Conservation (phyloP, 768 basidiomycete species). For the Lentinula aciculospora region DNA sequence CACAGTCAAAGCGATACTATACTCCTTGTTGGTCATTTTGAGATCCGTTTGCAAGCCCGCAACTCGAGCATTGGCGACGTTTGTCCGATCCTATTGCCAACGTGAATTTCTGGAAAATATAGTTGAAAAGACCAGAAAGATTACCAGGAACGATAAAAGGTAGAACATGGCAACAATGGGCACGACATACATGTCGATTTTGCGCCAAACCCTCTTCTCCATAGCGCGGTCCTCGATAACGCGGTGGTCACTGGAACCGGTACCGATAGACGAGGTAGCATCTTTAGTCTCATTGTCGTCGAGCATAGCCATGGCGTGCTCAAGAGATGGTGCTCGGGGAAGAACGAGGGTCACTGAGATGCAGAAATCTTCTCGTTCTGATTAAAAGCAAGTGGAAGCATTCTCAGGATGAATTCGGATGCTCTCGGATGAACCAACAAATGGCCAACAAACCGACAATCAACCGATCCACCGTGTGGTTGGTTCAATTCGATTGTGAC, state of each 20-base stretch:
- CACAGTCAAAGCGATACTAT: conserved; percentile 43
- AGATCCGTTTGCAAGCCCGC: conserved; percentile 55
- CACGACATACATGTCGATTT: conserved; percentile 31
- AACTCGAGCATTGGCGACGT: conserved; percentile 55
- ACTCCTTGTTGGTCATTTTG: conserved; percentile 42
- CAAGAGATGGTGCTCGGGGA: neutral
- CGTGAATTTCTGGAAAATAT: neutral
- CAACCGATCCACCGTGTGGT: neutral
- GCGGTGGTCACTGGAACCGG: neutral
- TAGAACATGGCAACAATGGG: conserved; percentile 31
- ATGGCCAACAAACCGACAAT: neutral
- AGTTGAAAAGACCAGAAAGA: neutral
- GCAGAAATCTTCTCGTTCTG: neutral
- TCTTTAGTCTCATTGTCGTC: neutral
- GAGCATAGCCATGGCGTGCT: neutral
- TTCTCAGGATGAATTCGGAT: neutral
- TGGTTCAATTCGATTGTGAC: neutral
- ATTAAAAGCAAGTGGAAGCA: neutral
- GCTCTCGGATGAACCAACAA: no score
- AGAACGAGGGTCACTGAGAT: neutral
- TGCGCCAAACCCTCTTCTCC: conserved; percentile 25
- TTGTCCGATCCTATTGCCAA: conserved; percentile 39
- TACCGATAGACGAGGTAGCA: neutral
- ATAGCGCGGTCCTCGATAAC: conserved; percentile 2
- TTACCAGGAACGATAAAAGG: conserved; percentile 41